Evolutionary conservation across 768 basidiomycete genomes (phyloP).

Genomic region (Chalciporus piperatus): DNA sequence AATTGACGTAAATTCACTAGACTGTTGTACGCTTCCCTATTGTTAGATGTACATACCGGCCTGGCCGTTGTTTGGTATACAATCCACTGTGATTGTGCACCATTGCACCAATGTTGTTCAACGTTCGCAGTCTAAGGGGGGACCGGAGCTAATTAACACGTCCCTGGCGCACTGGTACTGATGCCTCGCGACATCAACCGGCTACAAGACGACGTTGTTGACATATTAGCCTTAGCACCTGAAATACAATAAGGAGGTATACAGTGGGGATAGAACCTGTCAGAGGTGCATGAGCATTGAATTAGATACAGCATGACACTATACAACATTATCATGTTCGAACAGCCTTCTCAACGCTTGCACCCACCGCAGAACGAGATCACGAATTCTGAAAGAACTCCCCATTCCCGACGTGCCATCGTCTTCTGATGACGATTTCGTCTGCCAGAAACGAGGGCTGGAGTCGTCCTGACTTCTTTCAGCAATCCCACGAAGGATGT

Average conservation of each 20-base stretch:
- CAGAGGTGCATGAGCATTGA: not conserved
- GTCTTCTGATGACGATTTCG: conserved; percentile 5
- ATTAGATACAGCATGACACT: not conserved
- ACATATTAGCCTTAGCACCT: not conserved
- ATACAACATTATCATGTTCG: not conserved
- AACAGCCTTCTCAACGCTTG: conserved; percentile 11
- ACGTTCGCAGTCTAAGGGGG: too few relatives aligned
- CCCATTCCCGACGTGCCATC: conserved; percentile 2
- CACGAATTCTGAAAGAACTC: conserved; percentile 22
- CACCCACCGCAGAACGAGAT: conserved; percentile 30
- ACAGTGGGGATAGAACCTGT: not conserved
- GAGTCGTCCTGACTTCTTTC: conserved; percentile 19
- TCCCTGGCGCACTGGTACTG: not conserved
- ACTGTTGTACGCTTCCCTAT: not conserved
- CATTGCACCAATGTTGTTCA: too few relatives aligned
- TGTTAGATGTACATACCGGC: too few relatives aligned
- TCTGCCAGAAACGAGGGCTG: not conserved
- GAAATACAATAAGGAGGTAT: not conserved
- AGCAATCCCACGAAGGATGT: conserved; percentile 44
- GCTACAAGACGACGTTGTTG: not conserved
- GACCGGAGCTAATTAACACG: not conserved
- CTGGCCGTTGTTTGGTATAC: too few relatives aligned
- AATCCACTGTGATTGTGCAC: too few relatives aligned
- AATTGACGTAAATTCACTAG: not conserved
- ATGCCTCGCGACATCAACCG: not conserved